Evolutionary conservation across 768 basidiomycete genomes (phyloP).

Genomic region (Stropharia rugosoannulata): DNA sequence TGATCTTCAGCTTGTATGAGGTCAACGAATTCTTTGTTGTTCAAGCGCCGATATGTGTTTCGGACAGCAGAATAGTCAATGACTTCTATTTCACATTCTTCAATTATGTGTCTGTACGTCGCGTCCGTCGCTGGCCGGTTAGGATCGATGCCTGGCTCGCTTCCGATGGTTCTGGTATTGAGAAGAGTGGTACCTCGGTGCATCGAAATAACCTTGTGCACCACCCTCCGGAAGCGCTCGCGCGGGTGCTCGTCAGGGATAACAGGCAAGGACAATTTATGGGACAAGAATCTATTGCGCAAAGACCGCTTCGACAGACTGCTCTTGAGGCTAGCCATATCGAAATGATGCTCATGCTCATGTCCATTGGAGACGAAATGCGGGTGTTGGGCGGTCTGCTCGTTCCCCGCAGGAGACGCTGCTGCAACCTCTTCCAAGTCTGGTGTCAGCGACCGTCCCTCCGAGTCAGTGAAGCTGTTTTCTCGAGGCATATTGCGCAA

Average conservation of each 20-base stretch:
- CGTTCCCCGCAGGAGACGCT: slow-evolving; percentile 8
- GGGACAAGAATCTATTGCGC: slow-evolving; percentile 17
- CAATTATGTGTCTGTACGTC: slow-evolving; percentile 53
- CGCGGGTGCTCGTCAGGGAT: slow-evolving; percentile 30
- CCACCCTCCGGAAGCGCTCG: slow-evolving; percentile 55
- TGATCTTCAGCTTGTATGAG: slow-evolving; percentile 42
- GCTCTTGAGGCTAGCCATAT: slow-evolving; percentile 13
- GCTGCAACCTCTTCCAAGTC: slow-evolving; percentile 49
- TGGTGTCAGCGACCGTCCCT: slow-evolving; percentile 66
- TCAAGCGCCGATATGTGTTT: slow-evolving; percentile 52
- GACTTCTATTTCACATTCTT: slow-evolving; percentile 67
- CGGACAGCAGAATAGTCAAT: slow-evolving; percentile 63
- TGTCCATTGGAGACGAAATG: background rate
- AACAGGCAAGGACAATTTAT: background rate
- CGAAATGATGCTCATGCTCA: slow-evolving; percentile 2
- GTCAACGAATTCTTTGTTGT: slow-evolving; percentile 59
- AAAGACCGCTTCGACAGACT: slow-evolving; percentile 17
- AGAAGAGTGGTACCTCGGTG: slow-evolving; percentile 47
- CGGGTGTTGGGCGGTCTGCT: background rate
- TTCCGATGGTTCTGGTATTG: slow-evolving; percentile 45
- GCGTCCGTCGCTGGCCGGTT: slow-evolving; percentile 54
- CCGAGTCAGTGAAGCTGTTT: slow-evolving; percentile 62
- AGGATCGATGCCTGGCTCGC: slow-evolving; percentile 72
- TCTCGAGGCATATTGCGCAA: slow-evolving; percentile 52
- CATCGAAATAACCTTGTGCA: slow-evolving; percentile 64